Evolutionary conservation across 345 rosid species (phyloP).

Genomic region (Populus ilicifolia): DNA sequence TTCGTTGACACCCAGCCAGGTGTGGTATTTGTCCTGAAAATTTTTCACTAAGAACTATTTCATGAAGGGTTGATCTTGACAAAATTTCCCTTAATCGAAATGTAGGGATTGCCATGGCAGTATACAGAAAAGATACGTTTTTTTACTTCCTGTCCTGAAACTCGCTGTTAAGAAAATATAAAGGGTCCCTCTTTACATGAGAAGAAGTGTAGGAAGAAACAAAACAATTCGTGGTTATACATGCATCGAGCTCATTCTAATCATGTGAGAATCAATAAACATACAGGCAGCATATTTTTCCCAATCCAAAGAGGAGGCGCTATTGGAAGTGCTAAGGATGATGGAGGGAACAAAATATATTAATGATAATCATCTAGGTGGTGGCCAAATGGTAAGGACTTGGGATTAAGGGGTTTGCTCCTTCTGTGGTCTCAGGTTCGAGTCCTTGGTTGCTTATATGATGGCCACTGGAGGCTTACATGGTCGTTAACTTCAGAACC

Average conservation of each 20-base stretch:
- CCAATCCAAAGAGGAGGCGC: constrained; percentile 11
- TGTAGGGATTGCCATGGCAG: neutral
- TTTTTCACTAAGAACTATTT: neutral
- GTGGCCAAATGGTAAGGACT: too few relatives aligned
- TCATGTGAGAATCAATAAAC: neutral
- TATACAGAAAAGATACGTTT: neutral
- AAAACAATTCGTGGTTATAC: neutral
- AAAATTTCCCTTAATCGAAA: neutral
- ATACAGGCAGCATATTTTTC: neutral
- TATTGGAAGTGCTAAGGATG: too few relatives aligned
- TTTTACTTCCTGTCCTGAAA: neutral
- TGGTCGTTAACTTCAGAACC: too few relatives aligned
- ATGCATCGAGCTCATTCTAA: neutral
- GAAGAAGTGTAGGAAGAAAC: neutral
- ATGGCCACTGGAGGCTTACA: too few relatives aligned
- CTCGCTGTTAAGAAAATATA: neutral
- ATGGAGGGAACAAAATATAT: neutral
- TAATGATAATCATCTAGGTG: too few relatives aligned
- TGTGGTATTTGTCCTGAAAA: too few relatives aligned
- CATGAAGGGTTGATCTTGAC: neutral
- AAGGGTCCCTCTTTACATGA: neutral
- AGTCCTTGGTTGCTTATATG: too few relatives aligned
- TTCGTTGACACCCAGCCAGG: too few relatives aligned
- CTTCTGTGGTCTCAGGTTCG: too few relatives aligned
- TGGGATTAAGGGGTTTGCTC: too few relatives aligned